Conservation (phyloP, 371 early-diverging fungal species). For the Apophysomyces trapeziformis region DNA sequence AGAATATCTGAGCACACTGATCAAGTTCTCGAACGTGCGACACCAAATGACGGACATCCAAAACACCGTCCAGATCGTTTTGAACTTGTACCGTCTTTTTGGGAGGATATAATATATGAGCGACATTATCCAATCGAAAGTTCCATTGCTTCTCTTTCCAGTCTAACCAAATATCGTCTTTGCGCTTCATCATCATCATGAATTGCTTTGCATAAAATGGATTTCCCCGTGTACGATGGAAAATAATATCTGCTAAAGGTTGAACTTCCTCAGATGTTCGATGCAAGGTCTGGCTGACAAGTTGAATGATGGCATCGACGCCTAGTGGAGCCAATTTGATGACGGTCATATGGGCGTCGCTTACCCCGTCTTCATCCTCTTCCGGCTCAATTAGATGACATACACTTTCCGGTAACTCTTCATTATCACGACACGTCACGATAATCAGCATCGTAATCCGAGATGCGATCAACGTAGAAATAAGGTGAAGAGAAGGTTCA, state of each 20-base stretch:
- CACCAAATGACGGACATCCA: constrained; percentile 42
- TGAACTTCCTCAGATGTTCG: constrained; percentile 24
- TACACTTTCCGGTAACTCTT: constrained; percentile 32
- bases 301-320: constrained; percentile 26
- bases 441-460: constrained; percentile 44
- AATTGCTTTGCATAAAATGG: constrained; percentile 52
- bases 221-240: constrained; percentile 45
- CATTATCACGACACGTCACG: constrained; percentile 45
- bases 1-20: constrained; percentile 30
- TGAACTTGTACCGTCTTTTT: not conserved
- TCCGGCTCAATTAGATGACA: constrained; percentile 21
- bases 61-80: constrained; percentile 17
- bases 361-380: constrained; percentile 10
- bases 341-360: constrained; percentile 22
- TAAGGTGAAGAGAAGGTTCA: constrained; percentile 45
- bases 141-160: constrained; percentile 51
- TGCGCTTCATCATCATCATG: constrained; percentile 44
- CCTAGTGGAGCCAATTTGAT: constrained; percentile 37
- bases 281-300: constrained; percentile 43
- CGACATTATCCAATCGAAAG: constrained; percentile 41
- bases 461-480: constrained; percentile 38
- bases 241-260: constrained; percentile 38
- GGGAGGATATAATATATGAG: constrained; percentile 25
- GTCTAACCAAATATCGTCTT: constrained; percentile 48
- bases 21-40: constrained; percentile 43